phyloP scores from a whole-genome alignment of 2,329 filamentous ascomycete species.

The Aaosphaeria arxii region DNA sequence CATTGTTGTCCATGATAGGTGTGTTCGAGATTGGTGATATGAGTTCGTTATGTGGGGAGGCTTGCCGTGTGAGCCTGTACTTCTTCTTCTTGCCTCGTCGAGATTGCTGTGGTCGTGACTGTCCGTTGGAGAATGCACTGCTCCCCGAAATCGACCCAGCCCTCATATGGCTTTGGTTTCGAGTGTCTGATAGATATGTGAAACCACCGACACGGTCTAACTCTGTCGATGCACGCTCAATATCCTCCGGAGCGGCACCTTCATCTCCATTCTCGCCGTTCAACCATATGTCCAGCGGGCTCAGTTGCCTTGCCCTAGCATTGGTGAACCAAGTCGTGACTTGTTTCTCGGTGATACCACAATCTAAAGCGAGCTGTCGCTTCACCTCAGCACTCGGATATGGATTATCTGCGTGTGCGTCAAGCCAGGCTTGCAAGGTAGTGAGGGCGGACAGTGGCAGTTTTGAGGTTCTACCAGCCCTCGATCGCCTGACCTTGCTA shows the following conservation, averaged over 20 bases:
- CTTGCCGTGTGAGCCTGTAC: conserved; percentile 8
- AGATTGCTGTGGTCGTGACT: conserved; percentile 6
- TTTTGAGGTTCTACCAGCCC: conserved; percentile 24
- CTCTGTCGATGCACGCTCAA: conserved; percentile 9
- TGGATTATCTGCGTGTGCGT: conserved; percentile 24
- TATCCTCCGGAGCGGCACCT: conserved; percentile 9
- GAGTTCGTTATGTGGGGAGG: conserved; percentile 14
- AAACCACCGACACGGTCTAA: conserved; percentile 5
- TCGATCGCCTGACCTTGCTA: conserved; percentile 22
- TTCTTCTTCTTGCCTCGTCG: conserved; percentile 38
- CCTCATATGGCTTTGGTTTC: background rate
- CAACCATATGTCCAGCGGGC: conserved; percentile 9
- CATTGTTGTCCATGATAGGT: background rate
- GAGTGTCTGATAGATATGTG: conserved; percentile 5
- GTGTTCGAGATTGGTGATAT: conserved; percentile 3
- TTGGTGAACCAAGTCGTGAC: conserved; percentile 37
- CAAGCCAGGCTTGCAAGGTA: conserved; percentile 27
- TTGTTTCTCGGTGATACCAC: conserved; percentile 33
- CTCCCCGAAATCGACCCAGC: conserved; percentile 8
- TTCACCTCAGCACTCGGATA: conserved; percentile 31
- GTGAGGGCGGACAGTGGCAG: conserved; percentile 26
- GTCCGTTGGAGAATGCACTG: conserved; percentile 4
- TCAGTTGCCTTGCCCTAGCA: conserved; percentile 27
- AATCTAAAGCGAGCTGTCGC: conserved; percentile 23
- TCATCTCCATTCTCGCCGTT: conserved; percentile 19